Conservation (phyloP, 352 stramenopile genomes). For the Pythium dissotocum region DNA sequence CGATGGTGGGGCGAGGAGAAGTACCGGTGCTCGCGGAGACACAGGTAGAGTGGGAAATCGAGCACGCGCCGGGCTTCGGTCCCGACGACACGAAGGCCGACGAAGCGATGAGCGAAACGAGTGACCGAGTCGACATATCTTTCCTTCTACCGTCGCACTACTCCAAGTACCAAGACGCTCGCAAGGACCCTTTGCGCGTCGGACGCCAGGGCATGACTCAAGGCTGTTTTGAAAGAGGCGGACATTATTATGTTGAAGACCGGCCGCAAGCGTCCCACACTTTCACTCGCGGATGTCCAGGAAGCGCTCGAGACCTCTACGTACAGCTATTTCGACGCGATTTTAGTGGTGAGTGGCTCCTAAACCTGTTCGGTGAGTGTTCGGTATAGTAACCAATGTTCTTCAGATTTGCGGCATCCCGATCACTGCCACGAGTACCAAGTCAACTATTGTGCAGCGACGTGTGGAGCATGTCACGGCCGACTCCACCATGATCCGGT, state of each 20-base stretch:
- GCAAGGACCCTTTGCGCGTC: too few species aligned
- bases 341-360: not conserved
- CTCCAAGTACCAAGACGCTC: too few species aligned
- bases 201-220: not conserved
- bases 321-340: not conserved
- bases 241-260: not conserved
- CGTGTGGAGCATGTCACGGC: not conserved
- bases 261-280: not conserved
- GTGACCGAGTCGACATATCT: too few species aligned
- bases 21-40: too few species aligned
- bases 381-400: not conserved
- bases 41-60: too few species aligned
- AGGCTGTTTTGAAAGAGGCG: not conserved
- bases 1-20: too few species aligned
- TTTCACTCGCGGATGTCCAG: not conserved
- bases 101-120: too few species aligned
- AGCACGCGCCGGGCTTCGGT: too few species aligned
- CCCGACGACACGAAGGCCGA: too few species aligned
- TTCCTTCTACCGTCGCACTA: too few species aligned
- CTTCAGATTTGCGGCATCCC: not conserved
- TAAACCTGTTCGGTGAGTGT: not conserved
- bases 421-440: not conserved
- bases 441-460: not conserved
- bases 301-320: not conserved
- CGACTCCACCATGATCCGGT: not conserved